Base-by-base conservation (phyloP, 2,329 filamentous ascomycete species). In the Aspergillus sp. region DNA sequence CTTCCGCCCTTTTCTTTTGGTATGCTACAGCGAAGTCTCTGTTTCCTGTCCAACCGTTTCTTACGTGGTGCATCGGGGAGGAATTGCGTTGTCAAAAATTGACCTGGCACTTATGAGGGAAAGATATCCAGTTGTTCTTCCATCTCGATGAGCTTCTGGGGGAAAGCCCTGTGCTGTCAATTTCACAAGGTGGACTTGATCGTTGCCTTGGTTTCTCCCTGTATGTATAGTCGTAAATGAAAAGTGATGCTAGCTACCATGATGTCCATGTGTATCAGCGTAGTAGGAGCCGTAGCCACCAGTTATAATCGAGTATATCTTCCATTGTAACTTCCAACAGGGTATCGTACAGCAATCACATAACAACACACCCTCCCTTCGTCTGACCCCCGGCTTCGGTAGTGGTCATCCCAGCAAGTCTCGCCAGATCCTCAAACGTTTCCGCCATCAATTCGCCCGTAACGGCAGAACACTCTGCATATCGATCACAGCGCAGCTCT, bases 101-200 rank as follows among this genome's bases (percentile, higher is more conserved):
- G 84, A 81, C 81, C 19, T 77, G 80, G 87, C 86, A 88, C 91
- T 97, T 82, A 97, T 88, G 92, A 97, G 91, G 93, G 93, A 97
- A 97, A 97, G 93, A 97, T 91, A 96, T 88, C 91, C 71, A 71
- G 70, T 66, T 67, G 76, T 73, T 71, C 72, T 75, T 64, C 64
- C 67, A 65, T 61, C 72, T 62, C 69, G 63, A 67, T 61, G 61
- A 62, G 56, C 60, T 65, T 68, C 72, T 77, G 87, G 91, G 92
- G 91, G 93, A 97, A 97, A 91, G 93, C 93, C 93, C 91, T 97
- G 92, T 94, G 85, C 81, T 85, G 80, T 83, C 81, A 72, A 72
- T 68, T 64, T 84, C 83, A 82, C 83, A 87, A 88, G 86, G 79
- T 88, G 84, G 84, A 90, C 90, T 93, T 95, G 73, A 93, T 80